Conservation (phyloP, 306 rosid genomes). For the Trifolium repens region DNA sequence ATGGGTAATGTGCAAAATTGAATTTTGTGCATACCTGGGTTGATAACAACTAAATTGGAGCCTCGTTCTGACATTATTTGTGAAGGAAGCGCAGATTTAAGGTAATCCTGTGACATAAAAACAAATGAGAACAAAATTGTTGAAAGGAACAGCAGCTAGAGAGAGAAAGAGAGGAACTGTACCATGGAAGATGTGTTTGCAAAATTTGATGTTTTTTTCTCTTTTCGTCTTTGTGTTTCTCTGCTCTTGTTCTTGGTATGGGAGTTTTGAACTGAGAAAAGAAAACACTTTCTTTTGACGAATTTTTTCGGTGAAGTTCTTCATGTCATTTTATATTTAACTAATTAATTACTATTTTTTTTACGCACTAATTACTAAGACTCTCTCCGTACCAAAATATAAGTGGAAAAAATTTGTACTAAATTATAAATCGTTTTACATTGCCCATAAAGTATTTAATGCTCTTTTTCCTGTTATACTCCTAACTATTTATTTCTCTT, state of each 20-base stretch:
- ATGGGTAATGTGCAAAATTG: slow-evolving; percentile 27
- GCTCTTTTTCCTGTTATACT: no score
- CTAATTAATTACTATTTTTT: no score
- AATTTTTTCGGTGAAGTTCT: neutral
- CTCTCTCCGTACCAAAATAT: no score
- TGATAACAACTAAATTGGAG: slow-evolving; percentile 85
- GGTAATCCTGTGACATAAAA: slow-evolving; percentile 70
- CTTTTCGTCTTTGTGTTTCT: no score
- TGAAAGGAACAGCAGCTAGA: neutral
- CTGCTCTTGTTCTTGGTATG: neutral
- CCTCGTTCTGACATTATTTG: slow-evolving; percentile 87
- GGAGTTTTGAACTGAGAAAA: slow-evolving; percentile 5
- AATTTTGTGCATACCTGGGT: slow-evolving; percentile 69
- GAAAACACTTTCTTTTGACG: neutral
- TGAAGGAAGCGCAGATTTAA: slow-evolving; percentile 90
- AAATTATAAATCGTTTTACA: no score
- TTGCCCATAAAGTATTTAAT: no score
- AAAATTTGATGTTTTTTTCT: slow-evolving; percentile 17
- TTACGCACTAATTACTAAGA: no score
- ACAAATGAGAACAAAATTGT: slow-evolving; percentile 26
- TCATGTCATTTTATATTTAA: no score
- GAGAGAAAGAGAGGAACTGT: neutral
- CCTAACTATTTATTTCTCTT: no score
- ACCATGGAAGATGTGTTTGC: slow-evolving; percentile 42
- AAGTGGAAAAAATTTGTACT: no score